phyloP scores from a whole-genome alignment of 108 stramenopile genomes.

The Cylindrotheca fusiformis region DNA sequence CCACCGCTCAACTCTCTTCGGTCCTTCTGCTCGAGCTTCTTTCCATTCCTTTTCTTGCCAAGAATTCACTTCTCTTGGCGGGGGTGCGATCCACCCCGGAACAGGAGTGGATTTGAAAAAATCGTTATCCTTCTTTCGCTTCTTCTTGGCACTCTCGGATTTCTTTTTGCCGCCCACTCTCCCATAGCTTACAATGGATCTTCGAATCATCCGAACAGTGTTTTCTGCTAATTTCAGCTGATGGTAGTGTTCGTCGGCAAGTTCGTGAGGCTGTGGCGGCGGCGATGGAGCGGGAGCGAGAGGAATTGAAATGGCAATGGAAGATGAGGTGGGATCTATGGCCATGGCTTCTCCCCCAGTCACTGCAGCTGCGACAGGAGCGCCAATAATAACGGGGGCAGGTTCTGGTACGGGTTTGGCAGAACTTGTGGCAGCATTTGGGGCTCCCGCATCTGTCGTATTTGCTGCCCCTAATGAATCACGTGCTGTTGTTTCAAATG shows the following conservation, averaged over 20 bases:
- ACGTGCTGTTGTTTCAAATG: too few species aligned
- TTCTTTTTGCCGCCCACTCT: constrained; percentile 11
- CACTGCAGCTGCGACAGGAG: too few species aligned
- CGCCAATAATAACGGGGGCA: too few species aligned
- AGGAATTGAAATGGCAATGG: too few species aligned
- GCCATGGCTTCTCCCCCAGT: too few species aligned
- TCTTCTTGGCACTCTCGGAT: constrained; percentile 10
- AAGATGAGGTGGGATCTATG: too few species aligned
- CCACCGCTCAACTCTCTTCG: constrained; percentile 30
- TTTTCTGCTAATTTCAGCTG: constrained; percentile 27
- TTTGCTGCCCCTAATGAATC: too few species aligned
- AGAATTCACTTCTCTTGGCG: constrained; percentile 1
- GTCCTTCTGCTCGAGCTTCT: constrained; percentile 3
- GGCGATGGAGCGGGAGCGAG: too few species aligned
- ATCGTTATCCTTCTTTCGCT: constrained; percentile 26
- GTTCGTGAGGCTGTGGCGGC: not conserved
- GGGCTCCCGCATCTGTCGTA: too few species aligned
- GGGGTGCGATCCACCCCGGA: constrained; percentile 13
- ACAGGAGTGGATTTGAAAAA: constrained; percentile 3
- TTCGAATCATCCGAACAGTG: constrained; percentile 22
- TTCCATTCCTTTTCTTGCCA: constrained; percentile 27
- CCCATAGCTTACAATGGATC: constrained; percentile 18
- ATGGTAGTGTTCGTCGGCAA: constrained; percentile 17
- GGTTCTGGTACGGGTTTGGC: too few species aligned
- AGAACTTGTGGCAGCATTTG: too few species aligned